Evolutionary conservation across 2,329 filamentous ascomycete species (phyloP).

Genomic region (Rhynchosporium agropyri): DNA sequence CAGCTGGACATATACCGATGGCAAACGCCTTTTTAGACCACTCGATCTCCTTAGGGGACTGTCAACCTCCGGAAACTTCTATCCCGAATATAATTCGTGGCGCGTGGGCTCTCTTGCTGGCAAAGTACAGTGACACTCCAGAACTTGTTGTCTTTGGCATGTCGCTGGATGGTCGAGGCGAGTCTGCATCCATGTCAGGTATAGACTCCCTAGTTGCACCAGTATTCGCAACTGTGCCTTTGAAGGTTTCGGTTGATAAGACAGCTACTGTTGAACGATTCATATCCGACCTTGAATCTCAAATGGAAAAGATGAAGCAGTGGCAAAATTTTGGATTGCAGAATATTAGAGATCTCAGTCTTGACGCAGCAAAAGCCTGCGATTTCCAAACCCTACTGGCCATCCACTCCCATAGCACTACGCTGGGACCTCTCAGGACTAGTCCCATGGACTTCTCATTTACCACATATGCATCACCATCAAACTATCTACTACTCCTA

Average conservation of each 20-base stretch:
- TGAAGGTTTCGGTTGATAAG: slow-evolving; percentile 44
- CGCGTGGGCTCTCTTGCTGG: slow-evolving; percentile 13
- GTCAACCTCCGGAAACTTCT: background rate
- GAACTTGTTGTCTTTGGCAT: slow-evolving; percentile 44
- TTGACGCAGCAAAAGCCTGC: slow-evolving; percentile 45
- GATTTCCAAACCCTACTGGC: slow-evolving; percentile 47
- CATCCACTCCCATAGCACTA: slow-evolving; percentile 38
- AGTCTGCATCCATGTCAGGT: slow-evolving; percentile 41
- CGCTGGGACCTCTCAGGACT: background rate
- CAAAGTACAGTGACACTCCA: slow-evolving; percentile 5
- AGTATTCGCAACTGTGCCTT: slow-evolving; percentile 48
- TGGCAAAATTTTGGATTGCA: slow-evolving; percentile 44
- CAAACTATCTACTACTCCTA: slow-evolving; percentile 51
- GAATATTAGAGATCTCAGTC: slow-evolving; percentile 30
- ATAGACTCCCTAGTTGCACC: slow-evolving; percentile 39
- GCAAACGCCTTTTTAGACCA: background rate
- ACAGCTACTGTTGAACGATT: slow-evolving; percentile 44
- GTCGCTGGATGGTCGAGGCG: slow-evolving; percentile 47
- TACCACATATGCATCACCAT: slow-evolving; percentile 38
- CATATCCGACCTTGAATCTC: slow-evolving; percentile 50
- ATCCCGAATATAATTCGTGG: slow-evolving; percentile 13
- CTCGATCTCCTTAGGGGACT: background rate
- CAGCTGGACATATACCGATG: background rate
- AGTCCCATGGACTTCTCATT: background rate
- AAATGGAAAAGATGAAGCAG: slow-evolving; percentile 50